Conservation (phyloP, 2,329 filamentous ascomycete species). For the Botrytis aclada region DNA sequence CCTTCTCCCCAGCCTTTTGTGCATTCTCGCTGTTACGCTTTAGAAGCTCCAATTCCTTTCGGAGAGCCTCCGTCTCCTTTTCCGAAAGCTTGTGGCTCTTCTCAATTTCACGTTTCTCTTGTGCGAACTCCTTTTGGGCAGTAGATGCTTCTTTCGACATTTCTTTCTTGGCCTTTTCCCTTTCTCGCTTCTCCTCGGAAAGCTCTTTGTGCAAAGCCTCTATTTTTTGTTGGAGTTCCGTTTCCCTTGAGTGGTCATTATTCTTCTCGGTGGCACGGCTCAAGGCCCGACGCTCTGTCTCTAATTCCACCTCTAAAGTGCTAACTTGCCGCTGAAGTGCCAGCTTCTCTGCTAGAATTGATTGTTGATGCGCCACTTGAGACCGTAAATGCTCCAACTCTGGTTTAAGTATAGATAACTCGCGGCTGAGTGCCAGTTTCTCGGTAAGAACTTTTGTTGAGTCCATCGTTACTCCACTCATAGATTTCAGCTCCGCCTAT, state of each 20-base stretch:
- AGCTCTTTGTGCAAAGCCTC: constrained; percentile 41
- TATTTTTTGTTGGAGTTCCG: constrained; percentile 43
- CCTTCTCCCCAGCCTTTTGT: constrained; percentile 36
- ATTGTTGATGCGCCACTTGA: constrained; percentile 60
- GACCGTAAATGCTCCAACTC: constrained; percentile 61
- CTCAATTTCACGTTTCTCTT: constrained; percentile 35
- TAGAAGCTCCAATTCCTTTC: constrained; percentile 39
- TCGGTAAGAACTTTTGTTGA: constrained; percentile 67
- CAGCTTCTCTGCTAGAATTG: constrained; percentile 73
- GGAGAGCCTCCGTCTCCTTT: constrained; percentile 33
- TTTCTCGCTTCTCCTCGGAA: constrained; percentile 36
- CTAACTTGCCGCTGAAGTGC: constrained; percentile 74
- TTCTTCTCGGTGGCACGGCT: constrained; percentile 52
- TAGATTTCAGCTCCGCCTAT: constrained; percentile 67
- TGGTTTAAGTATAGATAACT: constrained; percentile 55
- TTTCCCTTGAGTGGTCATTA: constrained; percentile 42
- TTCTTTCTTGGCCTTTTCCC: constrained; percentile 32
- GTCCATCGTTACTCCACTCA: constrained; percentile 65
- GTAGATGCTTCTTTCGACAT: constrained; percentile 40
- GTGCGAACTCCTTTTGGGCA: constrained; percentile 39
- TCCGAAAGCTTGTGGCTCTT: constrained; percentile 29
- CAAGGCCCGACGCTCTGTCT: constrained; percentile 72
- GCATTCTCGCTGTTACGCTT: constrained; percentile 43
- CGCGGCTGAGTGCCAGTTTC: constrained; percentile 58
- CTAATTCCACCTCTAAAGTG: constrained; percentile 75